phyloP scores from a whole-genome alignment of 2,329 filamentous ascomycete species.

The Pyrenophora seminiperda region DNA sequence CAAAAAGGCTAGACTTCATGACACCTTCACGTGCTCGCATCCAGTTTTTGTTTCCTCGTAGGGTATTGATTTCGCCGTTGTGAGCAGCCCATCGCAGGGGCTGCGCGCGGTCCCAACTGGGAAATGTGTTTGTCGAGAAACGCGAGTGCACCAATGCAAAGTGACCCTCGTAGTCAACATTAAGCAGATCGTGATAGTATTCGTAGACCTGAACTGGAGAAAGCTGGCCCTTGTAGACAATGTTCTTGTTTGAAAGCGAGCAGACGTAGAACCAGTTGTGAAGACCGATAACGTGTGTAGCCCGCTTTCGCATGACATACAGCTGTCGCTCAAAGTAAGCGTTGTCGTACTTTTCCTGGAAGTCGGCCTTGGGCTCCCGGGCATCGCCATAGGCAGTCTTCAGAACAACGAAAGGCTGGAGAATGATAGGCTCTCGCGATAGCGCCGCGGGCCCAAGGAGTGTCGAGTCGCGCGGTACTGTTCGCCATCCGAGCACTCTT shows the following conservation, averaged over 20 bases:
- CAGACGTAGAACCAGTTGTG: conserved; percentile 99
- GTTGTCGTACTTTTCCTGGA: conserved; percentile 81
- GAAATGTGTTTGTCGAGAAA: conserved; percentile 98
- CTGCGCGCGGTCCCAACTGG: conserved; percentile 96
- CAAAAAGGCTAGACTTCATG: conserved; percentile 90
- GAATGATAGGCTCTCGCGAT: conserved; percentile 91
- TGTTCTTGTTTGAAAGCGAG: conserved; percentile 96
- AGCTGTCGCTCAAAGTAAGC: conserved; percentile 89
- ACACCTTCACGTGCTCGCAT: conserved; percentile 97
- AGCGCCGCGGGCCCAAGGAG: conserved; percentile 90
- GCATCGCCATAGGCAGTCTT: conserved; percentile 82
- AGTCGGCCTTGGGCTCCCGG: conserved; percentile 76
- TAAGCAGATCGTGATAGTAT: conserved; percentile 96
- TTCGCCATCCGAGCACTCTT: conserved; percentile 93
- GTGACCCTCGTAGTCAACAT: conserved; percentile 95
- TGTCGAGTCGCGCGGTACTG: conserved; percentile 90
- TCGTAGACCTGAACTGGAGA: conserved; percentile 95
- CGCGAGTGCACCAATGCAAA: conserved; percentile 96
- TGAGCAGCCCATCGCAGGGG: conserved; percentile 95
- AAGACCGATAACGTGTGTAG: conserved; percentile 90
- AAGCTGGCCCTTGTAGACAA: conserved; percentile 97
- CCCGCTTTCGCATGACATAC: conserved; percentile 91
- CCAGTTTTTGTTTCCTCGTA: conserved; percentile 99
- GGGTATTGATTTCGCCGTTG: conserved; percentile 97
- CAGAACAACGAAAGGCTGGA: conserved; percentile 93